Conservation (phyloP, 345 rosid genomes). For the Crucihimalaya himalaica region DNA sequence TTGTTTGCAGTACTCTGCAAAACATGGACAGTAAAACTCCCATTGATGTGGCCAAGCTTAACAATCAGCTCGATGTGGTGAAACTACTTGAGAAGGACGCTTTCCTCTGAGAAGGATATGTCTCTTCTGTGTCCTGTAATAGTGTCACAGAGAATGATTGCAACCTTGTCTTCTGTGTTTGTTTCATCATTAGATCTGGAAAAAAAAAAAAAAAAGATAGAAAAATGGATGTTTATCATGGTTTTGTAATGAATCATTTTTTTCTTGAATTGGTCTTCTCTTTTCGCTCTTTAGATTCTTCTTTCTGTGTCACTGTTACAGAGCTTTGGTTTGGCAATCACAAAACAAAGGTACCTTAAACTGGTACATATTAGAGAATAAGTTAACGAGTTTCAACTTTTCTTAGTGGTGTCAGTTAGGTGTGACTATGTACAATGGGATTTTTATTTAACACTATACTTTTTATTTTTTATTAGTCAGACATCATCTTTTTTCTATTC, state of each 20-base stretch:
- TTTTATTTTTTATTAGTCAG: too few species aligned
- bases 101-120: slow-evolving; percentile 55
- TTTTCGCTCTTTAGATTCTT: neutral
- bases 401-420: too few species aligned
- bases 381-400: too few species aligned
- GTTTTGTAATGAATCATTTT: slow-evolving; percentile 22
- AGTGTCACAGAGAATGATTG: slow-evolving; percentile 3
- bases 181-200: slow-evolving; percentile 14
- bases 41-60: slow-evolving; percentile 90
- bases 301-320: neutral
- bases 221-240: slow-evolving; percentile 19
- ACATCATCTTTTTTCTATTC: too few species aligned
- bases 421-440: too few species aligned
- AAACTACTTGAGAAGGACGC: slow-evolving; percentile 93
- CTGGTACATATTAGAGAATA: too few species aligned
- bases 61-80: slow-evolving; percentile 80
- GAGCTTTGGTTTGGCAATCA: neutral
- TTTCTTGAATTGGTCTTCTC: slow-evolving; percentile 3
- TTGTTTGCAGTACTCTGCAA: slow-evolving; percentile 66
- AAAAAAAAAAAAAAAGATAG: neutral
- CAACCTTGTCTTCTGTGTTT: neutral
- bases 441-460: too few species aligned
- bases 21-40: slow-evolving; percentile 94
- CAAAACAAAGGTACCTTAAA: neutral
- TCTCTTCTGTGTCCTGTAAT: slow-evolving; percentile 14